Evolutionary conservation across 139 green algal genomes (phyloP), one percentile per base, ranked within the genome.

Genomic region (Chlorella sorokiniana): DNA sequence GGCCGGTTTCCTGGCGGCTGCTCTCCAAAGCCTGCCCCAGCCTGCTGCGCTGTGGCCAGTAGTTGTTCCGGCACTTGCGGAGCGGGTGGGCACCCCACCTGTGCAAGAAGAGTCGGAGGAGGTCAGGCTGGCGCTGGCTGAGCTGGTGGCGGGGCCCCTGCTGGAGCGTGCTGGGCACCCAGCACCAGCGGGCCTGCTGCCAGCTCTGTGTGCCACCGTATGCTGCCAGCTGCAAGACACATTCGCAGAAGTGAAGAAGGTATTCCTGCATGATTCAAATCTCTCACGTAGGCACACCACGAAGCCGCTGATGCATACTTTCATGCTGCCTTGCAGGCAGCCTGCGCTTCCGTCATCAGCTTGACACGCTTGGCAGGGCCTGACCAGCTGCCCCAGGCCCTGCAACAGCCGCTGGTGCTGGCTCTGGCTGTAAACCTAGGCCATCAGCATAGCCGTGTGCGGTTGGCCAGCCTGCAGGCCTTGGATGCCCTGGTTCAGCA

Each of bases 171-270:
- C 54, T 1, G 8, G 27, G 38, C 10, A 38, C 52, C 25, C 27
- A 41, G 37, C 54, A 23, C 52, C 73, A 0, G 37, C 52, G 3
- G 73, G 54, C 5, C 52, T 79, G 73, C 73, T 79, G 73, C 38
- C 37, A 10, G 37, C 54, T 35, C 73, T 79, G 51, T 51, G 23
- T 7, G 54, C 54, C 54, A 69, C 88, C 35, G 35, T 93, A 48
- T 88, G 83, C 78, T 79, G 89, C 9, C 86, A 84, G 25, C 81
- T 94, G 44, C 87, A 93, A 20, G 93, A 96, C 65, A 41, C 79
- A 1, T 96, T 90, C 72, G 91, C 90, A 37, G 93, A 96, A 38
- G 90, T 93, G 51, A 96, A 96, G 61, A 94, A 94, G 81, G 83
- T 81, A n/a, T n/a, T 33, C 56, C 52, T 64, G 1, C 38, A 44